Evolutionary conservation across 2,329 filamentous ascomycete species (phyloP), one percentile per base, ranked within the genome.

Genomic region (Claviceps sorghi): DNA sequence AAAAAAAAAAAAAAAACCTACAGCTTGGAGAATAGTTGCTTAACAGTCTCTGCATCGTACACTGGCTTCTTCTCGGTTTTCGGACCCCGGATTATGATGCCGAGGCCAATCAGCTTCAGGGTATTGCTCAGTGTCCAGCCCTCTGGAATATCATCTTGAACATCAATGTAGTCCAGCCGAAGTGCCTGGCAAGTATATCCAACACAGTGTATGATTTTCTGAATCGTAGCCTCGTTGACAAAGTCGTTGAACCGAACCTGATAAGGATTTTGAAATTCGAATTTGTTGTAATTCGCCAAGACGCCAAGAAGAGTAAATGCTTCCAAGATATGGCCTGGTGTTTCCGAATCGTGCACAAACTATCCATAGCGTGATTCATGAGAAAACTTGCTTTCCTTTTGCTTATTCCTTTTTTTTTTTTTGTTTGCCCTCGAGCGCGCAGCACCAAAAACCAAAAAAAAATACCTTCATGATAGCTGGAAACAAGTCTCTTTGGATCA

Each of bases 241-340:
- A 97, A 97, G 66, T 97, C 90, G 60, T 91, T 89, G 17, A 98
- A 77, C 30, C 91, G 86, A 56, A 94, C 73, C 61, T 93, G 85
- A 61, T 98, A 98, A 0, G 91, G 91, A 60, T 98, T 98, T 65
- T 95, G 90, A 53, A 94, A 91, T 67, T 98, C 93, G 63, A 98
- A 98, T 67, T 97, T 98, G 77, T 98, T 97, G 76, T 97, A 97
- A 69, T 97, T 98, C 58, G 88, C 86, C 51, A 98, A 73, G 4
- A 97, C 75, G 13, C 91, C 91, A 21, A 96, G 75, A 10, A 97
- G 77, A 15, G 84, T 80, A 58, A 96, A 89, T 0, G 91, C 85
- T 54, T 86, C 79, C 44, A 88, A 78, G 53, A 79, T 80, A 61
- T 77, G 75, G 19, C 74, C 70, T 36, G 79, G 73, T 26, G 77